Conservation (phyloP, 1,284 basidiomycete genomes). For the Coniferiporia sulphurascens region DNA sequence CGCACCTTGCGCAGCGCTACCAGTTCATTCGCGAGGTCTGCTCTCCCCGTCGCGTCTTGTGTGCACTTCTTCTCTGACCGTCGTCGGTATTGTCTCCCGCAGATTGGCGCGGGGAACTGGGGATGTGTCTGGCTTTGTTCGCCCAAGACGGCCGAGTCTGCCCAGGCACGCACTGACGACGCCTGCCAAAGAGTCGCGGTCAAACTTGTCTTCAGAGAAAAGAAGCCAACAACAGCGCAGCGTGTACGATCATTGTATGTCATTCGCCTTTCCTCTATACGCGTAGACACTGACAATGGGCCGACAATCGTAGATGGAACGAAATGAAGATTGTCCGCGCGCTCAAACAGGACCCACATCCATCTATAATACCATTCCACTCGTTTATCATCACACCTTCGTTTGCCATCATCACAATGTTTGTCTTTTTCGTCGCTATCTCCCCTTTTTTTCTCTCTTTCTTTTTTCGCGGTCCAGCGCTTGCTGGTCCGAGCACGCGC, state of each 20-base stretch:
- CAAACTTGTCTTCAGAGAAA: constrained; percentile 83
- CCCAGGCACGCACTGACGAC: constrained; percentile 5
- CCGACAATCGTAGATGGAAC: constrained; percentile 60
- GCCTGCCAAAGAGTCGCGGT: constrained; percentile 56
- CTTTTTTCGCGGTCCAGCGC: constrained; percentile 1
- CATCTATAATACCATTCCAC: constrained; percentile 86
- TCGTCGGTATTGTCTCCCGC: constrained; percentile 6
- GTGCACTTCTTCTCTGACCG: constrained; percentile 6
- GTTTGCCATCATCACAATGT: constrained; percentile 86
- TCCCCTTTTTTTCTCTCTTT: not conserved
- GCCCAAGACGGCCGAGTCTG: constrained; percentile 43
- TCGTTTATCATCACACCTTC: constrained; percentile 90
- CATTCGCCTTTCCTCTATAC: constrained; percentile 22
- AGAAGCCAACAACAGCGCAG: constrained; percentile 76
- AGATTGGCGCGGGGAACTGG: constrained; percentile 88
- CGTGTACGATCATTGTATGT: constrained; percentile 79
- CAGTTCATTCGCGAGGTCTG: constrained; percentile 73
- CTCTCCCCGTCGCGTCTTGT: constrained; percentile 3
- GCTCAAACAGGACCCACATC: constrained; percentile 79
- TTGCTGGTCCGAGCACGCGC: not conserved
- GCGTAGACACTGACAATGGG: not conserved
- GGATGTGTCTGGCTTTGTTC: constrained; percentile 76
- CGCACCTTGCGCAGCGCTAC: constrained; percentile 61
- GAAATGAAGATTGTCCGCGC: constrained; percentile 90
- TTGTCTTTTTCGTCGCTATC: constrained; percentile 48